These are phyloP conservation scores for Leccinum uliginosum DNA, from an alignment of 768 basidiomycete genomes.

Conservation along the genomic window DNA sequence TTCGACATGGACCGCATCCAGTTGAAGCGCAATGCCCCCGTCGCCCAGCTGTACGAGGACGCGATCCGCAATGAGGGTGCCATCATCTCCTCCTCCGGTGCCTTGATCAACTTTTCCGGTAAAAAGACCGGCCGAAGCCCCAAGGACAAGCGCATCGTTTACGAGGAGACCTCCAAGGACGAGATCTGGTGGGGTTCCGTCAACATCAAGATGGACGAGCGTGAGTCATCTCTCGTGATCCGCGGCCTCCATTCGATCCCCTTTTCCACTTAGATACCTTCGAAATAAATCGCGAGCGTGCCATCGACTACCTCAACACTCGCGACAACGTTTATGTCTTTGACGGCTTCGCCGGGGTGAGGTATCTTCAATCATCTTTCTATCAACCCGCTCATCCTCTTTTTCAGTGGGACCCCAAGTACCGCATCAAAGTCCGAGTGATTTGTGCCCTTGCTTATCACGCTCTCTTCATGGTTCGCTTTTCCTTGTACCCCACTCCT, in stretches of 20 bases:
- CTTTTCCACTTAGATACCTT: constrained; percentile 71
- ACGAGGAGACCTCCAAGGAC: constrained; percentile 93
- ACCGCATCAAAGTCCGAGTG: constrained; percentile 99
- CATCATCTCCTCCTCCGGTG: constrained; percentile 93
- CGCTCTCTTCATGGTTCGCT: constrained; percentile 91
- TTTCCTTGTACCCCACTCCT: constrained; percentile 7
- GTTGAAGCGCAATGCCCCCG: constrained; percentile 89
- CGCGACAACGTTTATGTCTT: constrained; percentile 98
- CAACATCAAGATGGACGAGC: constrained; percentile 99
- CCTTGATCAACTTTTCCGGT: constrained; percentile 99
- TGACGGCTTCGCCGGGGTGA: constrained; percentile 87
- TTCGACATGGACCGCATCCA: constrained; percentile 99
- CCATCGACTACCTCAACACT: constrained; percentile 98
- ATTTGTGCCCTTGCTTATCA: constrained; percentile 99
- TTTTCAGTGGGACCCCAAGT: constrained; percentile 90
- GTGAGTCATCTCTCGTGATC: constrained; percentile 40
- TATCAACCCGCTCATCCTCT: background rate
- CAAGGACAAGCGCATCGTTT: constrained; percentile 99
- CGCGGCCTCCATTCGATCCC: background rate
- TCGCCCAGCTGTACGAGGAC: constrained; percentile 92
- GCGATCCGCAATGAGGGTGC: constrained; percentile 98
- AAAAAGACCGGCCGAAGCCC: constrained; percentile 98
- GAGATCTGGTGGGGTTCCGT: constrained; percentile 99
- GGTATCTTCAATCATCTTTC: constrained; percentile 20
- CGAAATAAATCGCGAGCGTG: constrained; percentile 98